These are phyloP conservation scores for Botrytis squamosa DNA, from an alignment of 2,329 filamentous ascomycete species.

Conservation along the genomic window DNA sequence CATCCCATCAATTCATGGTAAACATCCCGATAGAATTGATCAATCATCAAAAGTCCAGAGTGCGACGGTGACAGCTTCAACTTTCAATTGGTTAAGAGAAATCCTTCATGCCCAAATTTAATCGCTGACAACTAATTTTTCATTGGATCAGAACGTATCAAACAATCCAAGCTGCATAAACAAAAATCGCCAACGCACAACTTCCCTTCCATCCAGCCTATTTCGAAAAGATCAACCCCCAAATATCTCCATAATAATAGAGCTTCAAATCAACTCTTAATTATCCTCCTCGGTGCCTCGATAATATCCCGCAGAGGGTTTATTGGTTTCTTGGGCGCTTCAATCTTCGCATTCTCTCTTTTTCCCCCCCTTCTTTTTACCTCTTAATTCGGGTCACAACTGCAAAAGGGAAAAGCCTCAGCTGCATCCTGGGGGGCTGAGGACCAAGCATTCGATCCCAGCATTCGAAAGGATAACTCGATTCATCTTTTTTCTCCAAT, in stretches of 20 bases:
- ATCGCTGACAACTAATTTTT: not conserved
- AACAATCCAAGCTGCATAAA: conserved; percentile 13
- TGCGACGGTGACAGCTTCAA: not conserved
- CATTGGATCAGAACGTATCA: not conserved
- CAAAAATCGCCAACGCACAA: conserved; percentile 12
- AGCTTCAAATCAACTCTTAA: conserved; percentile 4
- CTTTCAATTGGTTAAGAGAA: not conserved
- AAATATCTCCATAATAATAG: conserved; percentile 6
- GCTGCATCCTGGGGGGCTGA: conserved; percentile 16
- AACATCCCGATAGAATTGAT: not conserved
- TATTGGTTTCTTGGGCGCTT: not conserved
- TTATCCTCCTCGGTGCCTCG: not conserved
- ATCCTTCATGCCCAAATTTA: not conserved
- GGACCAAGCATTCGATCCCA: conserved; percentile 1
- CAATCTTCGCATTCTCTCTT: not conserved
- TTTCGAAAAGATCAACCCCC: conserved; percentile 14
- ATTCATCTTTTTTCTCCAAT: conserved; percentile 4
- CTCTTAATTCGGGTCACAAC: not conserved
- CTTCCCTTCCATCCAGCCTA: not conserved
- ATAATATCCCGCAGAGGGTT: not conserved
- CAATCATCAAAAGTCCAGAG: not conserved
- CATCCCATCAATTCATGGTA: not conserved
- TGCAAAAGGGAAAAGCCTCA: conserved; percentile 8
- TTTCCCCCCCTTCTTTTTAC: not conserved
- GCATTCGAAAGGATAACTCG: conserved; percentile 1